Evolutionary conservation across 331 rosid species (phyloP).

Genomic region (Quercus tomentella): DNA sequence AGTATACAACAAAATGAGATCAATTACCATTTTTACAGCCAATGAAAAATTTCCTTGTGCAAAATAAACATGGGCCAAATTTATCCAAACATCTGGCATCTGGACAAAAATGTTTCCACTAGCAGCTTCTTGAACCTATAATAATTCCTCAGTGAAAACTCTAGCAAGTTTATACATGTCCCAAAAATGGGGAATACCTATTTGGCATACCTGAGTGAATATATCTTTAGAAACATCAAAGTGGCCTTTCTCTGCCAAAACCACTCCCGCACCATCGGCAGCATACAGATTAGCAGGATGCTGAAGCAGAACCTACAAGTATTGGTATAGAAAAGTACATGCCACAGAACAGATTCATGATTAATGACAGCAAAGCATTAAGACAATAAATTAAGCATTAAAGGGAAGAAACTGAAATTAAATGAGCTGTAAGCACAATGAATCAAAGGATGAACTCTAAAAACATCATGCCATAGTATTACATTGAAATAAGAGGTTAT

Average conservation of each 20-base stretch:
- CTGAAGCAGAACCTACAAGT: slow-evolving; percentile 78
- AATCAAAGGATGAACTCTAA: slow-evolving; percentile 4
- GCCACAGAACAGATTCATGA: slow-evolving; percentile 10
- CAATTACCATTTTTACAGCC: slow-evolving; percentile 92
- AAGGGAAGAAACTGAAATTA: neutral
- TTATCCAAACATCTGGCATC: slow-evolving; percentile 99
- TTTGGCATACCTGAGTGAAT: slow-evolving; percentile 69
- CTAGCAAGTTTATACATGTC: slow-evolving; percentile 7
- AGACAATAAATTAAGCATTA: neutral
- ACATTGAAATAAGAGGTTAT: neutral
- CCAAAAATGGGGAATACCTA: slow-evolving; percentile 14
- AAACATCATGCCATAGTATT: neutral
- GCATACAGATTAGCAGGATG: slow-evolving; percentile 95
- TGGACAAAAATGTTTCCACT: slow-evolving; percentile 98
- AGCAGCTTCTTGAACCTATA: slow-evolving; percentile 99
- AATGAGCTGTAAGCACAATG: neutral
- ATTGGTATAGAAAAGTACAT: slow-evolving; percentile 3
- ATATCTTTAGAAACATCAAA: slow-evolving; percentile 98
- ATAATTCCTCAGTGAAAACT: slow-evolving; percentile 21
- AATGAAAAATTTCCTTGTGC: slow-evolving; percentile 93
- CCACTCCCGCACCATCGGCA: slow-evolving; percentile 97
- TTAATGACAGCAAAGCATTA: neutral
- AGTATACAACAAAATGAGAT: slow-evolving; percentile 6
- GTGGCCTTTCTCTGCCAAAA: slow-evolving; percentile 96
- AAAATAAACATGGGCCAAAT: slow-evolving; percentile 96